Conservation (phyloP, 2,329 filamentous ascomycete species). For the Peltaster fructicola region DNA sequence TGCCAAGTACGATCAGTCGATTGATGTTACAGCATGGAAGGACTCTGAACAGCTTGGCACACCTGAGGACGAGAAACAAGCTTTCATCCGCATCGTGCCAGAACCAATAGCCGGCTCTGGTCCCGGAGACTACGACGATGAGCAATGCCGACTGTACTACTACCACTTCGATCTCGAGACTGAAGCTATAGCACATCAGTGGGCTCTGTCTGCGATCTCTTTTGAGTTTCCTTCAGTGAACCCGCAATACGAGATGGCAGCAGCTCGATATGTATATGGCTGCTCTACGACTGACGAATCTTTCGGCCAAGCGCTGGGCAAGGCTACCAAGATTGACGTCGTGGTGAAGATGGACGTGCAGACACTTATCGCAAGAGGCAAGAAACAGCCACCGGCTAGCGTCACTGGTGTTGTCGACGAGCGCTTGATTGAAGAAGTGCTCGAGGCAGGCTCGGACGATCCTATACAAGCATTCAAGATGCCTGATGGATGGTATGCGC, state of each 20-base stretch:
- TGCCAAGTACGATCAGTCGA: constrained; percentile 24
- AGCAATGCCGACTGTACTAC: constrained; percentile 54
- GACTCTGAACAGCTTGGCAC: constrained; percentile 10
- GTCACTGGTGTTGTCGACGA: constrained; percentile 46
- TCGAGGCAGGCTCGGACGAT: constrained; percentile 23
- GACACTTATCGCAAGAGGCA: constrained; percentile 36
- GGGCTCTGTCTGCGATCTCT: constrained; percentile 44
- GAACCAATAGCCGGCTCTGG: constrained; percentile 2
- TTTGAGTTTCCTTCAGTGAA: constrained; percentile 51
- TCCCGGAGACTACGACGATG: constrained; percentile 33
- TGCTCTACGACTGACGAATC: constrained; percentile 41
- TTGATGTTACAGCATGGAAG: constrained; percentile 11
- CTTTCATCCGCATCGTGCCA: constrained; percentile 9
- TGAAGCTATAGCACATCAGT: constrained; percentile 38
- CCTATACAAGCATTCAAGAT: constrained; percentile 45
- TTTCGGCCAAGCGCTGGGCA: constrained; percentile 43
- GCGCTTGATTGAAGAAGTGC: constrained; percentile 35
- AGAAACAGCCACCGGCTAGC: constrained; percentile 14
- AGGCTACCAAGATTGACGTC: constrained; percentile 48
- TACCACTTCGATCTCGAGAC: constrained; percentile 39
- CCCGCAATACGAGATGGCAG: constrained; percentile 36
- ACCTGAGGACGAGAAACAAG: constrained; percentile 13
- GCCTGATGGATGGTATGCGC: constrained; percentile 43
- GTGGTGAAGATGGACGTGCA: constrained; percentile 43
- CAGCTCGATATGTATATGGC: constrained; percentile 46